phyloP scores from a whole-genome alignment of 2,329 filamentous ascomycete species.

The Cordyceps tenuipes region DNA sequence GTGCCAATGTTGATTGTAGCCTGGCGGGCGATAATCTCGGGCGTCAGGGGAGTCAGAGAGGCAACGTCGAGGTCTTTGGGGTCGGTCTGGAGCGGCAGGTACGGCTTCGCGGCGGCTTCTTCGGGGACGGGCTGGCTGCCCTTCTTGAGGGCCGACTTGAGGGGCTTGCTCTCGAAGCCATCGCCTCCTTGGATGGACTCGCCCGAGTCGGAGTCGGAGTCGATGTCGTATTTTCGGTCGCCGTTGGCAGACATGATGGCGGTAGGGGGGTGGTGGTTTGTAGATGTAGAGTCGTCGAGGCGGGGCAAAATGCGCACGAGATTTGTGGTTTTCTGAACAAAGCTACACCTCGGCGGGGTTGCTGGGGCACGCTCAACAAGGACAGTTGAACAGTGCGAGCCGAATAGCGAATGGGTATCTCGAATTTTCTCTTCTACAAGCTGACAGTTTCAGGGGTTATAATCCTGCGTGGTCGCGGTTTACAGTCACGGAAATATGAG shows the following conservation, averaged over 20 bases:
- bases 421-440: not conserved
- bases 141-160: slow-evolving; percentile 86
- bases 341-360: slow-evolving; percentile 7
- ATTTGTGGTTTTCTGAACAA: slow-evolving; percentile 6
- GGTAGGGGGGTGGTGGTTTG: slow-evolving; percentile 12
- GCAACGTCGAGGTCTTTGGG: slow-evolving; percentile 80
- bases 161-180: slow-evolving; percentile 54
- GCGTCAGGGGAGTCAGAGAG: slow-evolving; percentile 73
- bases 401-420: not conserved
- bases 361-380: not conserved
- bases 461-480: slow-evolving; percentile 16
- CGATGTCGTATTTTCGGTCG: slow-evolving; percentile 60
- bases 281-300: slow-evolving; percentile 9
- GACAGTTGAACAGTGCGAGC: not conserved
- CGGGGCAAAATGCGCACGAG: slow-evolving; percentile 14
- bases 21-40: slow-evolving; percentile 95
- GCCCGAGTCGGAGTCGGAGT: slow-evolving; percentile 59
- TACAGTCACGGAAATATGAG: slow-evolving; percentile 19
- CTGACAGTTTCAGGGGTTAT: not conserved
- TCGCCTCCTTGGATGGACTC: slow-evolving; percentile 57
- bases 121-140: slow-evolving; percentile 43
- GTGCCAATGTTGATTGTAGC: slow-evolving; percentile 99
- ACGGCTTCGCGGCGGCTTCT: slow-evolving; percentile 44
- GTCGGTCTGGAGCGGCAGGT: slow-evolving; percentile 80
- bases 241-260: slow-evolving; percentile 46